Evolutionary conservation across 129 eudicot genomes (phyloP).

Genomic region (Tagetes patula): DNA sequence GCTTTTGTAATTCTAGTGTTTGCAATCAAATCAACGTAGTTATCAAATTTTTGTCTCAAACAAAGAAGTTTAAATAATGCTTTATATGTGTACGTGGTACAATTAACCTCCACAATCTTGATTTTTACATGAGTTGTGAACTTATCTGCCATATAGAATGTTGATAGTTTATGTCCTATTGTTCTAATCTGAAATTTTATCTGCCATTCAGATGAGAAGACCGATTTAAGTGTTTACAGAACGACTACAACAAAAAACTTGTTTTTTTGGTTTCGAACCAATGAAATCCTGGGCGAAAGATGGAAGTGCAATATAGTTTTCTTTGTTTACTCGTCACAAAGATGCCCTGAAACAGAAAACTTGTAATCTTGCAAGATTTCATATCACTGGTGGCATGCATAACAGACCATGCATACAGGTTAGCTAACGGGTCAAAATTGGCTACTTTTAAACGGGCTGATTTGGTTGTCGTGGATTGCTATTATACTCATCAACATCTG

Average conservation of each 20-base stretch:
- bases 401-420: too few relatives aligned
- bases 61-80: background rate
- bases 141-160: constrained; percentile 4
- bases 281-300: background rate
- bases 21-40: background rate
- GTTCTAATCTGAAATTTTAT: background rate
- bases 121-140: background rate
- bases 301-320: background rate
- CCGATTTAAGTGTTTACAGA: background rate
- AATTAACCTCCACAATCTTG: background rate
- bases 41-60: background rate
- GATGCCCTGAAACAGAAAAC: background rate
- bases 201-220: constrained; percentile 23
- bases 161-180: background rate
- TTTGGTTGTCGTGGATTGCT: background rate
- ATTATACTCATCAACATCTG: background rate
- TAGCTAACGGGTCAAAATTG: background rate
- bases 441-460: background rate
- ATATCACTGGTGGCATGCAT: background rate
- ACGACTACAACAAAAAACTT: background rate
- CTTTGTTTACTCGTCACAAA: background rate
- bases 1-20: background rate
- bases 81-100: background rate
- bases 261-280: background rate
- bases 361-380: background rate